These are phyloP conservation scores for Tarenaya hassleriana DNA, from an alignment of 345 rosid genomes.

Conservation along the genomic window DNA sequence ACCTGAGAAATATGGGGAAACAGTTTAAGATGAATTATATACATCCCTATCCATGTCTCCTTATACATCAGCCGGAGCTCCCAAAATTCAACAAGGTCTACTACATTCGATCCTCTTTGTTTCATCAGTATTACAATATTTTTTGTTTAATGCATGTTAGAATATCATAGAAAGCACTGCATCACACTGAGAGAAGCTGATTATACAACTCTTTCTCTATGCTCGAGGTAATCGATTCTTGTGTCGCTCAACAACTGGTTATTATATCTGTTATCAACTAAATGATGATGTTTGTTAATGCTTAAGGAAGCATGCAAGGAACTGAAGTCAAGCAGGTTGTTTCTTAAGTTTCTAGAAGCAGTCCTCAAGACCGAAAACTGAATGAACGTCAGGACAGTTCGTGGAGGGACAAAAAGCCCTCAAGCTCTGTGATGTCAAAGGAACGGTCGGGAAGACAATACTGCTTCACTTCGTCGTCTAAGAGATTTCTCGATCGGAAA, in stretches of 20 bases:
- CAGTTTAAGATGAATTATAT: too few species aligned
- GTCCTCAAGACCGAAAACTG: slow-evolving; percentile 94
- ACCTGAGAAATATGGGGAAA: too few species aligned
- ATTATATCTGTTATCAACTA: too few species aligned
- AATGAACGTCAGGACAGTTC: slow-evolving; percentile 90
- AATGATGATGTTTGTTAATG: background rate
- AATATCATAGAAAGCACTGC: too few species aligned
- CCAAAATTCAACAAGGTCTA: too few species aligned
- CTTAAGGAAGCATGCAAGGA: slow-evolving; percentile 92
- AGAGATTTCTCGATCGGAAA: slow-evolving; percentile 84
- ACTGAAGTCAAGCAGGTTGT: slow-evolving; percentile 84
- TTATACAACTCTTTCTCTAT: slow-evolving; percentile 85
- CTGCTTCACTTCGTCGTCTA: slow-evolving; percentile 92
- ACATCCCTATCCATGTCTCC: too few species aligned
- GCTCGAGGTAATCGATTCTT: slow-evolving; percentile 28
- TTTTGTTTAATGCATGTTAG: too few species aligned
- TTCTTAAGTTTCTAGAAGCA: slow-evolving; percentile 83
- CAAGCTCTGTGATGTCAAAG: slow-evolving; percentile 88
- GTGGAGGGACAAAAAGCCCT: slow-evolving; percentile 96
- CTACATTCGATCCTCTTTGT: too few species aligned
- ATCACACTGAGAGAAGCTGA: too few species aligned
- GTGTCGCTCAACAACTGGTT: too few species aligned
- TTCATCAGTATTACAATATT: too few species aligned
- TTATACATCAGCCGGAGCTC: too few species aligned
- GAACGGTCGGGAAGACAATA: slow-evolving; percentile 81